Evolutionary conservation across 2,329 filamentous ascomycete species (phyloP), one percentile per base, ranked within the genome.

Genomic region (Cryphonectria parasitica): DNA sequence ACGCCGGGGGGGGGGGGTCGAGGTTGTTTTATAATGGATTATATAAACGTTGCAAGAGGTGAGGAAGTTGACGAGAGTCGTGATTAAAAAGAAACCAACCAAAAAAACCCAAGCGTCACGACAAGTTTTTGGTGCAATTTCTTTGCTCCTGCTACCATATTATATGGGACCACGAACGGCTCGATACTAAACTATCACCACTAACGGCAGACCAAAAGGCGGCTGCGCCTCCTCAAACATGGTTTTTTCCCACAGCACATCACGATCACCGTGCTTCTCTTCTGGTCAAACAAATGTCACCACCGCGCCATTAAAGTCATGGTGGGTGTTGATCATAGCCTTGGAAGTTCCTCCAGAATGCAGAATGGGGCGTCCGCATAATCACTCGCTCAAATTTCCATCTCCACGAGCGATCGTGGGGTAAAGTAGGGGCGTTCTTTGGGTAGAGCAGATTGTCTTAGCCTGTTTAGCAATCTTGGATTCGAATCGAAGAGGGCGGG

Each of bases 391-490:
- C 63, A 64, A 64, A 64, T 34, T 10, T 39, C 39, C n/a, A 45
- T 64, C 61, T 39, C 61, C 61, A 64, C 63, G 63, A 64, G 34
- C 41, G 6, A 45, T 49, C 63, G 63, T 52, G 63, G 63, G 63
- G 63, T 49, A 64, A 64, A 49, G n/a, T 25, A 31, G n/a, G 52
- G n/a, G 25, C 52, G 52, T 28, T 56, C 8, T 15, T 56, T 56
- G 52, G 52, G 25, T 56, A 56, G 52, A 31, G 52, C 25, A 56
- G 13, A 17, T 28, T 28, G 52, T 28, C 52, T 56, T 56, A 58
- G 54, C 28, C 54, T 58, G 54, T 58, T 58, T 58, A 58, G 54
- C 25, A 17, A 58, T 31, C 28, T 31, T 56, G 52, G 25, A 56
- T 15, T 56, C 31, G n/a, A n/a, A 31, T 10, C 25, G 10, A 34